phyloP scores from a whole-genome alignment of 441 rosid species.

The Gossypium gossypioides region DNA sequence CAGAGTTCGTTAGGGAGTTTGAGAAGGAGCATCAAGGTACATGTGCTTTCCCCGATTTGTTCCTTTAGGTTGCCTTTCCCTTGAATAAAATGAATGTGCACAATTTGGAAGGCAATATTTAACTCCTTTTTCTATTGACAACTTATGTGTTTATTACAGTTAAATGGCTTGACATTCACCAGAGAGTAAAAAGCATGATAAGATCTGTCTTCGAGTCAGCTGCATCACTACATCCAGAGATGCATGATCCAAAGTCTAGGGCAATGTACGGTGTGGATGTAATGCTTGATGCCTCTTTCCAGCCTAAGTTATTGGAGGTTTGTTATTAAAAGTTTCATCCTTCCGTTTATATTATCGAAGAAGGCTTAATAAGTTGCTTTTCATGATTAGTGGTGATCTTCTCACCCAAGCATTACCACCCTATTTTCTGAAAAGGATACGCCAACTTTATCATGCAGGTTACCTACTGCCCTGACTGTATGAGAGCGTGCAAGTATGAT shows the following conservation, averaged over 20 bases:
- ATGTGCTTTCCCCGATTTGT: neutral
- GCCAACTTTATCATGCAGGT: constrained; percentile 33
- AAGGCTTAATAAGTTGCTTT: neutral
- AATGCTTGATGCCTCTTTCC: constrained; percentile 68
- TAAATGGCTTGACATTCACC: constrained; percentile 68
- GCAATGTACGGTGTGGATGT: constrained; percentile 88
- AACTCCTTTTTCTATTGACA: neutral
- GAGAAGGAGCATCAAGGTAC: constrained; percentile 79
- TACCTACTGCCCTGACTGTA: constrained; percentile 91
- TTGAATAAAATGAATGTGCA: neutral
- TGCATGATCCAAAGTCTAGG: constrained; percentile 69
- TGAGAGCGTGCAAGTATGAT: constrained; percentile 78
- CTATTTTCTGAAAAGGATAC: neutral
- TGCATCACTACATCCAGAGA: constrained; percentile 69
- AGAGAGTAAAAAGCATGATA: constrained; percentile 50
- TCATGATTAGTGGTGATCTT: neutral
- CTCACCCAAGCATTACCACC: neutral
- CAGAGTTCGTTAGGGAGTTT: constrained; percentile 72
- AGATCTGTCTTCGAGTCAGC: constrained; percentile 71
- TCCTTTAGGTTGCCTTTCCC: neutral
- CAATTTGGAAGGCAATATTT: neutral
- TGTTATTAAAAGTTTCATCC: constrained; percentile 16
- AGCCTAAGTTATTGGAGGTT: constrained; percentile 87
- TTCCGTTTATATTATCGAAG: neutral
- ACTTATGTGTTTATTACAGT: constrained; percentile 34